Conservation (phyloP, 1,139 yeast genomes). For the Yamadazyma taylorii region DNA sequence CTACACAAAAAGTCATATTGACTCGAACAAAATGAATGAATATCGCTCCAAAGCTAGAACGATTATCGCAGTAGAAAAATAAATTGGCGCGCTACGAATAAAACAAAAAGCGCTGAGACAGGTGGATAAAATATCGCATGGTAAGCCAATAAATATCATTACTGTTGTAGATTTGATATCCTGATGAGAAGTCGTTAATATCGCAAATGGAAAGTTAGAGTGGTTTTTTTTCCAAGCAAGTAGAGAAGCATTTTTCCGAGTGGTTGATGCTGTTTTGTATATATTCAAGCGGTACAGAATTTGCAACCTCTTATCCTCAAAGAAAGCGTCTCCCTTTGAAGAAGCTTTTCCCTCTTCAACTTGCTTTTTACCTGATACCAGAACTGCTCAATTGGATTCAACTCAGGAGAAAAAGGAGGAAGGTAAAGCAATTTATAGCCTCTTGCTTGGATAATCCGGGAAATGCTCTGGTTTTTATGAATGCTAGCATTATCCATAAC, state of each 20-base stretch:
- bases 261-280: constrained; percentile 12
- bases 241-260: constrained; percentile 9
- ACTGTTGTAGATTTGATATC: constrained; percentile 5
- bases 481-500: constrained; percentile 3
- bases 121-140: constrained; percentile 5
- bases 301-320: constrained; percentile 12
- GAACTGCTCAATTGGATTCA: constrained; percentile 15
- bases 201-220: constrained; percentile 1
- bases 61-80: constrained; percentile 7
- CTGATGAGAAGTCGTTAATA: too few species aligned
- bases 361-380: constrained; percentile 12
- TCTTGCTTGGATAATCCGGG: constrained; percentile 8
- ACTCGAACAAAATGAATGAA: constrained; percentile 5
- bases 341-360: constrained; percentile 12
- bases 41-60: constrained; percentile 5
- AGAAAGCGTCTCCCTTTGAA: constrained; percentile 9
- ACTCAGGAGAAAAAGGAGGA: constrained; percentile 14
- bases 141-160: background rate
- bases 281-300: constrained; percentile 9
- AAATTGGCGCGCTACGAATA: constrained; percentile 5
- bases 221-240: constrained; percentile 7
- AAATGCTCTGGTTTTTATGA: constrained; percentile 11
- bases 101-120: constrained; percentile 6
- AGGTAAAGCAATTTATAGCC: constrained; percentile 12
- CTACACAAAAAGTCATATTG: background rate